Percentiles rank a stretch among this genome's conserved stretches.
These are phyloP conservation scores for Lachancea fermentati DNA, from an alignment of 805 yeast genomes.

Conservation along the genomic window DNA sequence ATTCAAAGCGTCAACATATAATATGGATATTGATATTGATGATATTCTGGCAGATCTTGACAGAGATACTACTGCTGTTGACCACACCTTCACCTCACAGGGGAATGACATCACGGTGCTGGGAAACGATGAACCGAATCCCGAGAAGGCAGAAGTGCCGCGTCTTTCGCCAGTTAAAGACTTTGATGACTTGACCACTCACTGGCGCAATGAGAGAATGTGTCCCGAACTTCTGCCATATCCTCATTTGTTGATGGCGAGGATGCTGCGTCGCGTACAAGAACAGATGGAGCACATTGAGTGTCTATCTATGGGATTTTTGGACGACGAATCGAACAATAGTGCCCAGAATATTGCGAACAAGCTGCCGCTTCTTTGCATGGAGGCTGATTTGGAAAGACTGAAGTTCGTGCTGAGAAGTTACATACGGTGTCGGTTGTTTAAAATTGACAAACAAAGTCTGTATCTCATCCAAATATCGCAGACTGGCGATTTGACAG, in stretches of 20 bases:
- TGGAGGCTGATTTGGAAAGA: conserved; percentile 89
- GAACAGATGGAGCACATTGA: conserved; percentile 72
- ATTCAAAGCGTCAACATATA: not conserved
- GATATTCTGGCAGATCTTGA: conserved; percentile 69
- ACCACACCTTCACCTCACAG: conserved; percentile 16
- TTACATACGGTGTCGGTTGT: conserved; percentile 70
- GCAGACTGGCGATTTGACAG: conserved; percentile 28
- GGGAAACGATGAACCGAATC: conserved; percentile 9
- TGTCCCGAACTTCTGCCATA: conserved; percentile 84
- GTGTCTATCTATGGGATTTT: conserved; percentile 71
- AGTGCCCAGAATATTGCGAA: conserved; percentile 41
- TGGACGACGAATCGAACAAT: conserved; percentile 34
- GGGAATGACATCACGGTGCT: conserved; percentile 19
- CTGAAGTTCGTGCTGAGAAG: conserved; percentile 75
- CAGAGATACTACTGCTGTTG: conserved; percentile 35
- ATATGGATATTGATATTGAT: conserved; percentile 53
- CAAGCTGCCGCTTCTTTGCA: conserved; percentile 73
- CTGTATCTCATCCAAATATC: conserved; percentile 47
- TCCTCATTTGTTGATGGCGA: conserved; percentile 51
- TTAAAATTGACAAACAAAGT: conserved; percentile 67
- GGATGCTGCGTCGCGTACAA: conserved; percentile 54
- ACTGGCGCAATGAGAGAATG: conserved; percentile 81
- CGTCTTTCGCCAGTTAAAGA: conserved; percentile 17
- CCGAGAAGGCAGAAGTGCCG: conserved; percentile 1
- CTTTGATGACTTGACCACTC: conserved; percentile 40